Evolutionary conservation across 352 stramenopile species (phyloP), one percentile per base, ranked within the genome.

Genomic region (Pythium brachiatum): DNA sequence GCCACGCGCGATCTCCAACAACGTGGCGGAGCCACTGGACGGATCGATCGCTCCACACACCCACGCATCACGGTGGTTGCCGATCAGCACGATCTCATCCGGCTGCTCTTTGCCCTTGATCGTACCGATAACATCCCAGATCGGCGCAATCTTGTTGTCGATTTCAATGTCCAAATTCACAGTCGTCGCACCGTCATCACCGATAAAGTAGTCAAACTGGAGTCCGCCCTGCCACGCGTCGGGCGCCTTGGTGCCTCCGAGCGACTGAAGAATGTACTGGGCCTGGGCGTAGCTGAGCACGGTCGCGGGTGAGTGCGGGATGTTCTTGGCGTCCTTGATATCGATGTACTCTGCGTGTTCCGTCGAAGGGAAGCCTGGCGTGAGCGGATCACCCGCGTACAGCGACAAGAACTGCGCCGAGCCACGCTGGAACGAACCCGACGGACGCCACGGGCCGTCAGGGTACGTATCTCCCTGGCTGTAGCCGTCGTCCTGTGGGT

Each of bases 41-140:
- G 90, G 90, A 63, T 96, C 88, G 16, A 86, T 82, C 0, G 87
- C 89, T 12, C 88, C 89, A 58, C 87, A 95, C 0, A 97, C 86
- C 90, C 90, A 97, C 9, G 89, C 89, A 64, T 97, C 90, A 18
- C 90, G 81, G 62, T 97, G 90, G 69, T 97, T 97, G 32, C 88
- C 86, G 25, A 97, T 73, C 20, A 97, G 36, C 15, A 96, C 78
- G 21, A 86, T 76, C 50, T 88, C 68, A 7, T 92, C 81, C 7
- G 84, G 70, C 32, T 81, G 65, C 16, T 73, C 64, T 0, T 62
- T 56, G 38, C 81, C 86, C 27, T 86, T 68, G 57, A 97, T 91
- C 15, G 74, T 88, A 21, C 74, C 86, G n/a, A 96, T 83, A 0
- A 96, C 87, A 66, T 97, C 91, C 83, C 87, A 93, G 46, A 97